Percentiles rank a stretch among this genome's conserved stretches.
Evolutionary conservation across 192 early-diverging fungal genomes (phyloP).

Genomic region (Pilobolus umbonatus): DNA sequence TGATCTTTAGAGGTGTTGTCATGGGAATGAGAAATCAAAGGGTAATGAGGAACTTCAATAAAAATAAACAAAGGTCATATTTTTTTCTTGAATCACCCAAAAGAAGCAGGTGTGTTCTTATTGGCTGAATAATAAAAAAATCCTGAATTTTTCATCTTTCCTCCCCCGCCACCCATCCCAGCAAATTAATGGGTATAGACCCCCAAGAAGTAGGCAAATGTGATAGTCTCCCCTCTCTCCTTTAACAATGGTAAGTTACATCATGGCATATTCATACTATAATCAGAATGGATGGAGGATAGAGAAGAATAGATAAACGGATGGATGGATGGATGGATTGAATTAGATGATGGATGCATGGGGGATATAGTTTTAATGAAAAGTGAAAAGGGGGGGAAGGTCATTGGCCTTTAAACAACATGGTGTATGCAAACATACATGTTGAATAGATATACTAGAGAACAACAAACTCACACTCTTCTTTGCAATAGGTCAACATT

Average conservation of each 20-base stretch:
- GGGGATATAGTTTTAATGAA: neutral
- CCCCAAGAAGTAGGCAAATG: neutral
- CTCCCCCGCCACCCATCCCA: too few relatives aligned
- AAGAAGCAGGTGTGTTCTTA: too few relatives aligned
- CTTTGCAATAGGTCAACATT: conserved; percentile 99
- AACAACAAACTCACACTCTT: too few relatives aligned
- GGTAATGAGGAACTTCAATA: neutral
- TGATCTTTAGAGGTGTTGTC: neutral
- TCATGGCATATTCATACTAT: neutral
- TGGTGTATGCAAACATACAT: too few relatives aligned
- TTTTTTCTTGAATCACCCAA: too few relatives aligned
- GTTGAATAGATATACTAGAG: too few relatives aligned
- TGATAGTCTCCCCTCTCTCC: conserved; percentile 13
- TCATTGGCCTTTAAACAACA: neutral
- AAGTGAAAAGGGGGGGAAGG: neutral
- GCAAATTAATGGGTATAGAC: conserved; percentile 1
- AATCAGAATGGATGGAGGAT: neutral
- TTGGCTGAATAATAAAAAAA: too few relatives aligned
- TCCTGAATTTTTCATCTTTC: too few relatives aligned
- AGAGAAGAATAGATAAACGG: neutral
- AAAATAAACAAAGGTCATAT: neutral
- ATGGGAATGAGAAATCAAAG: neutral
- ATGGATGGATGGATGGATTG: neutral
- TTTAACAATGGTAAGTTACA: conserved; percentile 10
- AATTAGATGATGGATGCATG: neutral